Evolutionary conservation across 139 green algal species (phyloP).

Genomic region (Haematococcus lacustris): DNA sequence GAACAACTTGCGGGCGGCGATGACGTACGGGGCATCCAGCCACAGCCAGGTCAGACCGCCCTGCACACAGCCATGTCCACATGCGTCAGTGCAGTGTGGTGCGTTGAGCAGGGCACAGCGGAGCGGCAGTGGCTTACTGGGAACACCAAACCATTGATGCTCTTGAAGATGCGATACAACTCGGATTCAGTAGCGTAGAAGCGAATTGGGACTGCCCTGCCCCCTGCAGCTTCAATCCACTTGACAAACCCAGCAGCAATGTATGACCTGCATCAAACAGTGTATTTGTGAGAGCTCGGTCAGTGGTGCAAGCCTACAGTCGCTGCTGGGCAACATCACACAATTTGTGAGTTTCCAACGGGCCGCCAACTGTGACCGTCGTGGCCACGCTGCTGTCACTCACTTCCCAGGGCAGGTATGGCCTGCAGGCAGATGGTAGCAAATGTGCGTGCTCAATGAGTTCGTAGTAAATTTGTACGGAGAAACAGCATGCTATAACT

Average conservation of each 20-base stretch:
- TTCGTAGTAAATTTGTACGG: not conserved
- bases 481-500: not conserved
- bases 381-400: not conserved
- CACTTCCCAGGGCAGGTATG: not conserved
- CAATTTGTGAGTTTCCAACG: not conserved
- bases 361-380: not conserved
- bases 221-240: slow-evolving; percentile 19
- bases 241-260: slow-evolving; percentile 26
- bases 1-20: slow-evolving; percentile 74
- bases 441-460: not conserved
- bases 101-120: not conserved
- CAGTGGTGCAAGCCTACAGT: not conserved
- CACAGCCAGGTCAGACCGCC: slow-evolving; percentile 76
- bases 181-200: slow-evolving; percentile 35
- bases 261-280: slow-evolving; percentile 1
- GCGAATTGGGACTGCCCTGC: slow-evolving; percentile 13
- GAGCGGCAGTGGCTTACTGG: slow-evolving; percentile 28
- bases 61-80: too few species aligned
- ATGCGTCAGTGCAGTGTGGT: too few species aligned
- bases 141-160: slow-evolving; percentile 71
- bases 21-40: slow-evolving; percentile 73
- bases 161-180: slow-evolving; percentile 68
- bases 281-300: not conserved
- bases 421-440: not conserved
- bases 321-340: not conserved